A percentile compares a stretch with the other conserved stretches of the same genome.
Conservation (phyloP, 2,329 filamentous ascomycete genomes). For the Ophidiomyces ophidiicola region DNA sequence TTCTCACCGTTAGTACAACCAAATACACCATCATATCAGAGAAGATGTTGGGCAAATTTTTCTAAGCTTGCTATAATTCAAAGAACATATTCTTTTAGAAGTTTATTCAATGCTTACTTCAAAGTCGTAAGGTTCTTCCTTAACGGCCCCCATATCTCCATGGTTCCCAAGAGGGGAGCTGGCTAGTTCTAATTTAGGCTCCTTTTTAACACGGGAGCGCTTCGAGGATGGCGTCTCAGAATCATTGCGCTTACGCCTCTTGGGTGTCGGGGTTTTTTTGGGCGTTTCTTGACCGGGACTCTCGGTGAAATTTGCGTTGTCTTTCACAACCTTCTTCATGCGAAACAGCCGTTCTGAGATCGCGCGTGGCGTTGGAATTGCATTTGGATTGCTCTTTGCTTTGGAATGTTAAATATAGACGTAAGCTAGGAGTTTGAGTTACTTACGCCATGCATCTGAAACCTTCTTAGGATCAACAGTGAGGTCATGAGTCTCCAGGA, state of each 20-base stretch:
- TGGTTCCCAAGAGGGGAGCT: neutral
- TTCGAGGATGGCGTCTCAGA: constrained; percentile 5
- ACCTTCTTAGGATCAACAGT: constrained; percentile 26
- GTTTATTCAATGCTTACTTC: constrained; percentile 4
- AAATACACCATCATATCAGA: no score
- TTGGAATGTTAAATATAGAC: neutral
- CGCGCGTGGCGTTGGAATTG: constrained; percentile 29
- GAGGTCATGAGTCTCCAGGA: constrained; percentile 30
- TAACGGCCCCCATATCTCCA: neutral
- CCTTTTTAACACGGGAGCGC: constrained; percentile 3
- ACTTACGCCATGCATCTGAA: constrained; percentile 31
- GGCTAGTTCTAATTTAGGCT: neutral
- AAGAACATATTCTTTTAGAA: neutral
- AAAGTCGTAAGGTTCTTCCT: neutral
- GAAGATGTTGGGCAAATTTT: neutral
- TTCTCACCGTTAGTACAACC: no score
- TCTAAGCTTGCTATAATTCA: neutral
- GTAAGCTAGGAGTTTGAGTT: neutral
- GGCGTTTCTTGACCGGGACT: constrained; percentile 11
- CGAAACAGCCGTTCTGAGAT: constrained; percentile 29
- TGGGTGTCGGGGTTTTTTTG: constrained; percentile 11
- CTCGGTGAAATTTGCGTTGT: constrained; percentile 10
- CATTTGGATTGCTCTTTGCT: constrained; percentile 15
- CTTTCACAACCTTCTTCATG: constrained; percentile 20
- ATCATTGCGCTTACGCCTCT: constrained; percentile 7